These are phyloP conservation scores for Candida maesae DNA, from an alignment of 805 yeast genomes.

Conservation along the genomic window DNA sequence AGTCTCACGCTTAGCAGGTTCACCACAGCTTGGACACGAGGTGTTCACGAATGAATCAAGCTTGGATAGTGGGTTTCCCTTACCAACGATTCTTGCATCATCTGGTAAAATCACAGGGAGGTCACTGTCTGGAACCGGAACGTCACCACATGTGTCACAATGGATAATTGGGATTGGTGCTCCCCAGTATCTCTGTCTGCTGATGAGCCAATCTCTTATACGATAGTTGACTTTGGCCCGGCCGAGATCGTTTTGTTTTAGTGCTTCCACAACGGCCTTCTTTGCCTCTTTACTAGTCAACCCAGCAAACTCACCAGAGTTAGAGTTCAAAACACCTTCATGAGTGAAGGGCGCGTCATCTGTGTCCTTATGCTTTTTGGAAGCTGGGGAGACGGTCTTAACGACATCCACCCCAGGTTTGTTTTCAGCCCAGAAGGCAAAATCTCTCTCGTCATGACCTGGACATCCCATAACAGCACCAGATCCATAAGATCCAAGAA, in stretches of 20 bases:
- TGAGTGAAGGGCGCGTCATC: slow-evolving; percentile 35
- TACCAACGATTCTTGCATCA: slow-evolving; percentile 44
- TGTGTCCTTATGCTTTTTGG: slow-evolving; percentile 9
- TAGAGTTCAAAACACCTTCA: slow-evolving; percentile 45
- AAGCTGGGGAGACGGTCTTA: slow-evolving; percentile 20
- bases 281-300: slow-evolving; percentile 49
- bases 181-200: slow-evolving; percentile 97
- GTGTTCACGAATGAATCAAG: slow-evolving; percentile 67
- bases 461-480: slow-evolving; percentile 99
- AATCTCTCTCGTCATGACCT: slow-evolving; percentile 85
- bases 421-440: slow-evolving; percentile 70
- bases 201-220: slow-evolving; percentile 90
- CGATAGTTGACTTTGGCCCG: slow-evolving; percentile 48
- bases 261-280: slow-evolving; percentile 36
- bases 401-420: slow-evolving; percentile 35
- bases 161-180: slow-evolving; percentile 96
- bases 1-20: slow-evolving; percentile 78
- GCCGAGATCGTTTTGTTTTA: slow-evolving; percentile 44
- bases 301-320: slow-evolving; percentile 50
- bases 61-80: slow-evolving; percentile 65
- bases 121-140: slow-evolving; percentile 85
- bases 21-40: slow-evolving; percentile 78
- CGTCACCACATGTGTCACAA: slow-evolving; percentile 81
- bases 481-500: slow-evolving; percentile 74
- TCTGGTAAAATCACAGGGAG: slow-evolving; percentile 81